Evolutionary conservation across 2,329 filamentous ascomycete genomes (phyloP).

Genomic region (Pleochaeta shiraiana): DNA sequence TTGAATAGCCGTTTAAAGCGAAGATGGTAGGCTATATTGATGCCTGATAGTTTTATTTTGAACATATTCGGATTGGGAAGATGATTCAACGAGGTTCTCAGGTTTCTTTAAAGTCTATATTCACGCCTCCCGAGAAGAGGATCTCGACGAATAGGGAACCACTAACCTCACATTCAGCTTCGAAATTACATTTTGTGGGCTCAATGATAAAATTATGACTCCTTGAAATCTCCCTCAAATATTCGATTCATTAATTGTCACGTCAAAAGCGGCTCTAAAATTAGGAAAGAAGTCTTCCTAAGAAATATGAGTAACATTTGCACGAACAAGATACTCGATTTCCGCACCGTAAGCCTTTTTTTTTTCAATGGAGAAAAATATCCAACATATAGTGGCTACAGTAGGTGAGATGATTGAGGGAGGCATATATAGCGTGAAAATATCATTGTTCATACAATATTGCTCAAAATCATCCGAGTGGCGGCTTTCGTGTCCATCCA

Average conservation of each 20-base stretch:
- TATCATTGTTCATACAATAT: slow-evolving; percentile 19
- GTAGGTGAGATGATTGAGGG: slow-evolving; percentile 20
- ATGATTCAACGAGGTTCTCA: neutral
- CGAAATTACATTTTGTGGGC: slow-evolving; percentile 17
- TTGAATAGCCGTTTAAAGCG: slow-evolving; percentile 6
- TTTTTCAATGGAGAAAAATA: slow-evolving; percentile 21
- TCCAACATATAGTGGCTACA: slow-evolving; percentile 21
- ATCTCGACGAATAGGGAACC: slow-evolving; percentile 10
- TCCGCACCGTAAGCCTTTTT: slow-evolving; percentile 16
- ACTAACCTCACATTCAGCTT: slow-evolving; percentile 16
- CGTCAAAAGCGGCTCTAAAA: slow-evolving; percentile 15
- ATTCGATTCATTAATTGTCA: slow-evolving; percentile 15
- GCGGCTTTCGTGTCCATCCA: slow-evolving; percentile 15
- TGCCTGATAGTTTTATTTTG: neutral
- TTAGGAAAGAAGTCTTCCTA: slow-evolving; percentile 13
- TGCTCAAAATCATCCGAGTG: slow-evolving; percentile 18
- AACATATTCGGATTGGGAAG: neutral
- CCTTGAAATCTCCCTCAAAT: slow-evolving; percentile 16
- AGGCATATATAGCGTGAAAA: slow-evolving; percentile 16
- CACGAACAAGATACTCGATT: slow-evolving; percentile 16
- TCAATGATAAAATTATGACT: slow-evolving; percentile 17
- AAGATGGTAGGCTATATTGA: neutral
- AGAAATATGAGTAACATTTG: slow-evolving; percentile 17
- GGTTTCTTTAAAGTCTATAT: slow-evolving; percentile 4
- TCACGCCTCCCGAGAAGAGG: slow-evolving; percentile 4